Conservation (phyloP, 768 basidiomycete genomes). For the Collybia nuda region DNA sequence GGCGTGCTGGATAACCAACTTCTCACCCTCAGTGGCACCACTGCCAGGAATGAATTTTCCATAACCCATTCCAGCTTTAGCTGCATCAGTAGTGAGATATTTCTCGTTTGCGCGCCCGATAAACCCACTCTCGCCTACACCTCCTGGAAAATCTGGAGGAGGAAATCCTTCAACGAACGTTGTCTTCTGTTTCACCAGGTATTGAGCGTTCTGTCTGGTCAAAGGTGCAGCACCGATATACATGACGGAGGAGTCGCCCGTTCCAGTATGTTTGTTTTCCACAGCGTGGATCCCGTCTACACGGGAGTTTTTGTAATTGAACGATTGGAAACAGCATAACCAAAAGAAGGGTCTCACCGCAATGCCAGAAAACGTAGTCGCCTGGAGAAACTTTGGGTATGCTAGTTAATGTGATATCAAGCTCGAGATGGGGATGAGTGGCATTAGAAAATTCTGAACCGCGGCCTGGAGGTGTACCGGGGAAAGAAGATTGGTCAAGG, state of each 20-base stretch:
- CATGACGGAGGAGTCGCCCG: slow-evolving; percentile 51
- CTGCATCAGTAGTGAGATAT: neutral
- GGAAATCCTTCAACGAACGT: slow-evolving; percentile 47
- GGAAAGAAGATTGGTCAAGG: neutral
- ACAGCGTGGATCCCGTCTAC: slow-evolving; percentile 30
- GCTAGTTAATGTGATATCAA: slow-evolving; percentile 59
- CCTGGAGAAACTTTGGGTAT: slow-evolving; percentile 63
- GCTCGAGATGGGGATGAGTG: slow-evolving; percentile 47
- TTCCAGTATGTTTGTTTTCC: slow-evolving; percentile 40
- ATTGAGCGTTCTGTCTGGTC: slow-evolving; percentile 45
- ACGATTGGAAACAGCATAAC: neutral
- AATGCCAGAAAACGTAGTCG: slow-evolving; percentile 70
- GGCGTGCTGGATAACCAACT: neutral
- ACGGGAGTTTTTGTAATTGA: neutral
- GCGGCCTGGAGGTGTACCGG: neutral
- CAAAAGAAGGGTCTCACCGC: slow-evolving; percentile 8
- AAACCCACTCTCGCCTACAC: slow-evolving; percentile 15
- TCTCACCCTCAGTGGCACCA: neutral
- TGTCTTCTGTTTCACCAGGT: slow-evolving; percentile 48
- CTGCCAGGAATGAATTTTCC: neutral
- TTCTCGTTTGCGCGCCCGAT: slow-evolving; percentile 7
- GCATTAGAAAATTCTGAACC: neutral
- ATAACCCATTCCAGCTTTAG: neutral
- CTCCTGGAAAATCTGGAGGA: slow-evolving; percentile 53
- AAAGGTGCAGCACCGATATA: slow-evolving; percentile 57